Base-by-base conservation (phyloP, 768 basidiomycete species). In the Leccinellum albellum region DNA sequence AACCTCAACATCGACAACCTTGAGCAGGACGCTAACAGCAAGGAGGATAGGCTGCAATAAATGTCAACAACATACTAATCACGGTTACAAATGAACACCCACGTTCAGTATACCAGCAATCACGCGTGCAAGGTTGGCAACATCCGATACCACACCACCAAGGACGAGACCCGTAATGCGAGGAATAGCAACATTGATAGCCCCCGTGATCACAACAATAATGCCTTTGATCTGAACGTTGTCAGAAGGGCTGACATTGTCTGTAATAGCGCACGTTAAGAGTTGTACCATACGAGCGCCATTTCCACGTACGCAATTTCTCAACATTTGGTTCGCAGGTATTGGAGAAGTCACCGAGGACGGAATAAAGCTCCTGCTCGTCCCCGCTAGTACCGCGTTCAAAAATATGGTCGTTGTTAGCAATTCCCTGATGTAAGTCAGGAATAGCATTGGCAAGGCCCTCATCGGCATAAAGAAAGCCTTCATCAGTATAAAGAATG, bases 51-150 rank as follows among this genome's bases (percentile, higher is more conserved):
- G 28, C 73, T 74, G 42, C 9, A 4, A 44, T 10, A 10, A 17
- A 28, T 26, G 7, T 60, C 7, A 55, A 49, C 9, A 55, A 49
- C 3, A 6, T 21, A 1, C 8, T 37, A 4, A 46, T 20, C 1
- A 17, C n/a, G 23, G 13, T 23, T 20, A 5, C 6, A n/a, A 1
- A 23, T 13, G 24, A 10, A 33, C 3, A 63, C 66, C 28, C 40
- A 74, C 71, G 17, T 40, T 50, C 6, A 74, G 9, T 23, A 67
- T 56, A 26, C 66, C 53, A 76, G 52, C n/a, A n/a, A n/a, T n/a
- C n/a, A n/a, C n/a, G n/a, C n/a, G n/a, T n/a, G n/a, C n/a, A 44
- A 71, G 42, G 32, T 47, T 3, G 3, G 67, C 69, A 29, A 77
- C 63, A 73, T 42, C 35, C n/a, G n/a, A n/a, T n/a, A 53, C 67